Evolutionary conservation across 1,284 basidiomycete genomes (phyloP).

Genomic region (Fomitopsis betulina): DNA sequence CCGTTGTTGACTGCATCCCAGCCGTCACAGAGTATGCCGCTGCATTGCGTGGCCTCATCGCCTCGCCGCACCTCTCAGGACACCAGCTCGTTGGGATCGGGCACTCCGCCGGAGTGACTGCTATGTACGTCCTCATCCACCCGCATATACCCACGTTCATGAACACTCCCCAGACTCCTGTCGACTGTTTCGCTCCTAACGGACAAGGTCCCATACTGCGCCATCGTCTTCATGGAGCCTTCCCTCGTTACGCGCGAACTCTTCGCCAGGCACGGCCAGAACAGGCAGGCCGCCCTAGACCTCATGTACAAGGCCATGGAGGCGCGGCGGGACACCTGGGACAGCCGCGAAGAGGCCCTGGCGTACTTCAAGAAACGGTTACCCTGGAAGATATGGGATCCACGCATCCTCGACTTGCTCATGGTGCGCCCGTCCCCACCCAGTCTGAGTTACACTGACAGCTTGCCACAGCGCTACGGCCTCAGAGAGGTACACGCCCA

Average conservation of each 20-base stretch:
- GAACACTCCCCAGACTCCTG: background rate
- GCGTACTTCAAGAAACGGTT: slow-evolving; percentile 13
- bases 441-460: background rate
- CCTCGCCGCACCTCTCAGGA: slow-evolving; percentile 10
- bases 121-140: slow-evolving; percentile 9
- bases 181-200: background rate
- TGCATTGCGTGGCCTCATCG: slow-evolving; percentile 12
- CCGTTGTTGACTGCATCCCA: background rate
- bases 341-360: slow-evolving; percentile 8
- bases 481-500: background rate
- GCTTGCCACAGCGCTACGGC: background rate
- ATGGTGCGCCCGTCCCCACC: slow-evolving; percentile 1
- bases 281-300: slow-evolving; percentile 9
- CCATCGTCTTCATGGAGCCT: slow-evolving; percentile 14
- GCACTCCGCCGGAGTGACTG: slow-evolving; percentile 21
- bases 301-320: slow-evolving; percentile 6
- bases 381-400: slow-evolving; percentile 16
- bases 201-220: slow-evolving; percentile 1
- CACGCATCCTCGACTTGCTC: slow-evolving; percentile 11
- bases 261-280: slow-evolving; percentile 7
- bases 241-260: slow-evolving; percentile 11
- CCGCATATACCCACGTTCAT: background rate
- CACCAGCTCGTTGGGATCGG: slow-evolving; percentile 21
- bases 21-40: slow-evolving; percentile 16
- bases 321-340: slow-evolving; percentile 13